Conservation (phyloP, 2,329 filamentous ascomycete species). For the Colletotrichum sp. region DNA sequence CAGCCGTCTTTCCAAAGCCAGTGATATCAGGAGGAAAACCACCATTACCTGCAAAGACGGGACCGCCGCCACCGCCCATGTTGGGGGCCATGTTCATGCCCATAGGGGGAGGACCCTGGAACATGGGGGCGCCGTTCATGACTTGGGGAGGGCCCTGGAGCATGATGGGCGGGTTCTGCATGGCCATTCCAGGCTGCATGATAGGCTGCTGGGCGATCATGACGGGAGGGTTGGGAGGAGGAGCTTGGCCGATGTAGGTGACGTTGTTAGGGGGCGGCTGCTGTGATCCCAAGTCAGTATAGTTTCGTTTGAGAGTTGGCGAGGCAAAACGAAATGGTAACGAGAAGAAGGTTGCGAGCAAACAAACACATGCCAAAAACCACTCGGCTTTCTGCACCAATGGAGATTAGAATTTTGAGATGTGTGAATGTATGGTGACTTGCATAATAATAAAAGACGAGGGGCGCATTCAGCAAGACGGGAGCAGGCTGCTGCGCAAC, state of each 20-base stretch:
- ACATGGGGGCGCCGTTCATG: neutral
- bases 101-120: conserved; percentile 7
- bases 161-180: conserved; percentile 27
- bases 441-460: conserved; percentile 40
- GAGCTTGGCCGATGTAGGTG: conserved; percentile 29
- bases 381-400: neutral
- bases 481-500: neutral
- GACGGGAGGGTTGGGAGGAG: conserved; percentile 28
- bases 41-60: conserved; percentile 40
- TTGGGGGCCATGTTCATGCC: conserved; percentile 5
- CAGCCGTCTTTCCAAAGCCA: conserved; percentile 55
- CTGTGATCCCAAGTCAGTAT: conserved; percentile 22
- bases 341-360: neutral
- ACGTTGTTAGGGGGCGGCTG: conserved; percentile 33
- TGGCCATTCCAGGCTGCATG: conserved; percentile 26
- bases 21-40: conserved; percentile 52
- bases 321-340: neutral
- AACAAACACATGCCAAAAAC: neutral
- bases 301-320: neutral
- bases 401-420: neutral
- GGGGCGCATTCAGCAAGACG: neutral
- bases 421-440: conserved; percentile 27
- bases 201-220: conserved; percentile 37
- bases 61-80: neutral
- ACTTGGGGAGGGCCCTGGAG: conserved; percentile 29